These are phyloP conservation scores for Ascosphaera apis DNA, from an alignment of 2,329 filamentous ascomycete genomes.

Conservation along the genomic window DNA sequence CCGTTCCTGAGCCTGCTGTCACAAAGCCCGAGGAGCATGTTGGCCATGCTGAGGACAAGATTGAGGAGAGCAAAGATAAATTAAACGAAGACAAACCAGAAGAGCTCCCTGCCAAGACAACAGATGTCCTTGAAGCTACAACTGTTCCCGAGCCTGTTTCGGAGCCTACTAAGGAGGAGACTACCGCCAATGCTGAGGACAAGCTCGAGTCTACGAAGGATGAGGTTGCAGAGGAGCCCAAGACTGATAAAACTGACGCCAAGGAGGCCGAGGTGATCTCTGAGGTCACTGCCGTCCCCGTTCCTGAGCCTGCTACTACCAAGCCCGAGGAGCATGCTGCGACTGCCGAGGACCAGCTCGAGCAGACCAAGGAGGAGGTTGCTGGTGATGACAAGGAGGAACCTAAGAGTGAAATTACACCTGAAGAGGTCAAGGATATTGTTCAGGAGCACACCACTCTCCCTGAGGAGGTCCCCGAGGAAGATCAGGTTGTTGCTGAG, in stretches of 20 bases:
- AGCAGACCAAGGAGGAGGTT: background rate
- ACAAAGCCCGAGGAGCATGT: background rate
- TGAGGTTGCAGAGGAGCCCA: background rate
- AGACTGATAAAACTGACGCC: background rate
- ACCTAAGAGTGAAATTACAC: slow-evolving; percentile 2
- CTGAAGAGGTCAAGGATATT: background rate
- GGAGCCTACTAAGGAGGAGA: background rate
- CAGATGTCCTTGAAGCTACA: background rate
- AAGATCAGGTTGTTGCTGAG: slow-evolving; percentile 4
- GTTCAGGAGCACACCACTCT: slow-evolving; percentile 3
- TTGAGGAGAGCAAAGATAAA: background rate
- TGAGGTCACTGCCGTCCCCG: slow-evolving; percentile 2
- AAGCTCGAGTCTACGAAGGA: background rate
- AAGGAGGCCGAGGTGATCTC: slow-evolving; percentile 4
- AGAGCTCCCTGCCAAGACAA: background rate
- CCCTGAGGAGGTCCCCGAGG: too few relatives aligned
- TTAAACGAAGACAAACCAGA: slow-evolving; percentile 1
- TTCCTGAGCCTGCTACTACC: slow-evolving; percentile 2
- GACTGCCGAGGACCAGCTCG: background rate
- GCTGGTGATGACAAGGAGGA: slow-evolving; percentile 1
- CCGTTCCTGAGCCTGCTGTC: slow-evolving; percentile 12
- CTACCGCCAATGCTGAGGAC: background rate
- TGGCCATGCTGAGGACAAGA: background rate
- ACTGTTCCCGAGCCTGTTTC: background rate
- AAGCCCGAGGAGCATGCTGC: slow-evolving; percentile 2